These are phyloP conservation scores for Trypanosoma conorhini DNA, from an alignment of 208 protist genomes.

Conservation along the genomic window DNA sequence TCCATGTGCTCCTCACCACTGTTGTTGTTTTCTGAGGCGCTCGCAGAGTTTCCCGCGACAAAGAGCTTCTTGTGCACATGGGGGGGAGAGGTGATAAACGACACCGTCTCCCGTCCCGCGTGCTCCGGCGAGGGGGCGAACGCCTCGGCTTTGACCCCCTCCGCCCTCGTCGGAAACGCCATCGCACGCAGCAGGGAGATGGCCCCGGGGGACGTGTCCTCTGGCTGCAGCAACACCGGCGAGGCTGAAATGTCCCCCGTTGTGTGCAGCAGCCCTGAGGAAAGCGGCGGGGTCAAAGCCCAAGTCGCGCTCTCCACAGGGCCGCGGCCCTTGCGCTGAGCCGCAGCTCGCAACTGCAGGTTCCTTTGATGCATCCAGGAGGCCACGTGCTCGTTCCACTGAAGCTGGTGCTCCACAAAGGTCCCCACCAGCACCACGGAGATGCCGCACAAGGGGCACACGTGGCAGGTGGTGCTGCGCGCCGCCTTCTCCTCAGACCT, in stretches of 20 bases:
- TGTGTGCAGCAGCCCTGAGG: neutral
- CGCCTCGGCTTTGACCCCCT: neutral
- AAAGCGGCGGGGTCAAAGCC: constrained; percentile 3
- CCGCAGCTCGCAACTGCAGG: constrained; percentile 4
- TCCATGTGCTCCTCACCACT: neutral
- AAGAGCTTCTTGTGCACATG: constrained; percentile 19
- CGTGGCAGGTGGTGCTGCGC: neutral
- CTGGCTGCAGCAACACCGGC: neutral
- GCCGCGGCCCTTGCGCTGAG: neutral
- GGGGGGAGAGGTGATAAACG: neutral
- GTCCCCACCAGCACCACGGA: constrained; percentile 18
- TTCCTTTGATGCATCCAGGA: constrained; percentile 29
- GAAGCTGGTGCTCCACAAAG: constrained; percentile 20
- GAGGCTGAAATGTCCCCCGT: constrained; percentile 19
- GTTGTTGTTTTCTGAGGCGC: neutral
- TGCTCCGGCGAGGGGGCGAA: neutral
- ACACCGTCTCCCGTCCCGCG: neutral
- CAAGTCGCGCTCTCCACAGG: neutral
- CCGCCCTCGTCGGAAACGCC: neutral
- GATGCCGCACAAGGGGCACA: constrained; percentile 27
- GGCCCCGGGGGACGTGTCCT: neutral
- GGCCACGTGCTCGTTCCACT: constrained; percentile 23
- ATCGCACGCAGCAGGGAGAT: neutral
- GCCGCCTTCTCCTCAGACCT: neutral
- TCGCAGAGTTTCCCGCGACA: neutral